Conservation (phyloP, 805 yeast genomes). For the Zygotorulaspora florentina region DNA sequence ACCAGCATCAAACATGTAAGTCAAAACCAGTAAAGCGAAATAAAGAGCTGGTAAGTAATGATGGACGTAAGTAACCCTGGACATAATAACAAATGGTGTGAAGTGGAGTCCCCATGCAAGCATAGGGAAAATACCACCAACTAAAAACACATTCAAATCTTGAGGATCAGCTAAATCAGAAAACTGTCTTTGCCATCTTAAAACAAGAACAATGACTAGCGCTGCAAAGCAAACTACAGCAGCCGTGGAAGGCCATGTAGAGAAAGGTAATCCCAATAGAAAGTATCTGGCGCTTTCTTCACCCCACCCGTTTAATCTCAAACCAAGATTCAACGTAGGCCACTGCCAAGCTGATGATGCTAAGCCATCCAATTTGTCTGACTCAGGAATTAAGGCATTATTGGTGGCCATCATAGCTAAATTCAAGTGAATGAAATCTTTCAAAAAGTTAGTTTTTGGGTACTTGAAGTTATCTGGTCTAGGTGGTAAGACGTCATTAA, state of each 20-base stretch:
- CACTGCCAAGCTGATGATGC: constrained; percentile 84
- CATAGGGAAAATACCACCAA: constrained; percentile 76
- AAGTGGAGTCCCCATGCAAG: constrained; percentile 78
- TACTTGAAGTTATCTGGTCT: constrained; percentile 36
- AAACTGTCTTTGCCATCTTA: constrained; percentile 83
- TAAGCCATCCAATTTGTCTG: constrained; percentile 66
- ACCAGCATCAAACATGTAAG: constrained; percentile 49
- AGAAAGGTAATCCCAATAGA: constrained; percentile 71
- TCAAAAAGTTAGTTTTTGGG: constrained; percentile 74
- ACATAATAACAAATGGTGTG: constrained; percentile 73
- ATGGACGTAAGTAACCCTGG: constrained; percentile 81
- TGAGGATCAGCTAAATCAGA: constrained; percentile 50
- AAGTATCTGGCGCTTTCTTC: constrained; percentile 61
- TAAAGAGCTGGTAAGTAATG: constrained; percentile 82
- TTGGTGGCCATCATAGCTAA: constrained; percentile 94
- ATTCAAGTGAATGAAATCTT: constrained; percentile 70
- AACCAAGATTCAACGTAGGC: constrained; percentile 74
- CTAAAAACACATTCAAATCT: constrained; percentile 49
- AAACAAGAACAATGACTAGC: constrained; percentile 42
- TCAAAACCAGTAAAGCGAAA: constrained; percentile 59
- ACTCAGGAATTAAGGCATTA: constrained; percentile 74
- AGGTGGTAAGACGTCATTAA: constrained; percentile 60
- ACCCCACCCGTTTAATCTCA: constrained; percentile 76
- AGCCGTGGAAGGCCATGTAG: constrained; percentile 69
- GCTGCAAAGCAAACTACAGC: constrained; percentile 55